A percentile compares a stretch with the other conserved stretches of the same genome.
Evolutionary conservation across 768 basidiomycete species (phyloP).

Genomic region (Trametes gibbosa): DNA sequence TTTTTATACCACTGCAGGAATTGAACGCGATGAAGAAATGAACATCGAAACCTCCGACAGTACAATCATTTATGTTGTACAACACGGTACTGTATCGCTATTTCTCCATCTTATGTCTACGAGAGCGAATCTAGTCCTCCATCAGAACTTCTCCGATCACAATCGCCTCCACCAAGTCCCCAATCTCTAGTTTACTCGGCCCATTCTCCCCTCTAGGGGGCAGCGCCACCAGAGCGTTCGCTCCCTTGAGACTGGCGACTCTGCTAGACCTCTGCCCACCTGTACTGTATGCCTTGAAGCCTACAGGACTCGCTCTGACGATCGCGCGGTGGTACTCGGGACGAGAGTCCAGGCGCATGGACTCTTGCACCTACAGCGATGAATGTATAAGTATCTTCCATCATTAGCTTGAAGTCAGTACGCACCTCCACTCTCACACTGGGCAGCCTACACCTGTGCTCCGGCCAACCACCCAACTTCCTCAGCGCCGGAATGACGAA

Average conservation of each 20-base stretch:
- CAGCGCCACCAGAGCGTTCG: slow-evolving; percentile 75
- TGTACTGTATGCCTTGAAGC: slow-evolving; percentile 70
- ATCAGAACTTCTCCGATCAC: slow-evolving; percentile 65
- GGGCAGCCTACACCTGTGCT: slow-evolving; percentile 52
- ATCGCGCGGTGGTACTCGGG: slow-evolving; percentile 83
- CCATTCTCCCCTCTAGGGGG: slow-evolving; percentile 43
- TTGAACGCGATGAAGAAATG: slow-evolving; percentile 25
- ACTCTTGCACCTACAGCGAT: slow-evolving; percentile 45
- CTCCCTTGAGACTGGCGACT: slow-evolving; percentile 74
- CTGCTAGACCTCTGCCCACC: slow-evolving; percentile 86
- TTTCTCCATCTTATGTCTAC: background rate
- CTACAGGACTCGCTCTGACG: slow-evolving; percentile 42
- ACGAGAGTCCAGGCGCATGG: slow-evolving; percentile 69
- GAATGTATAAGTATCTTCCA: background rate
- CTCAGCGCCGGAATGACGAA: slow-evolving; percentile 83
- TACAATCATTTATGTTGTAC: slow-evolving; percentile 9
- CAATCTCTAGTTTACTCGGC: slow-evolving; percentile 43
- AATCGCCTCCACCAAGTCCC: slow-evolving; percentile 57
- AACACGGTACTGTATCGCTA: slow-evolving; percentile 8
- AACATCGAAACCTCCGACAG: background rate
- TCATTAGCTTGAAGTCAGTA: background rate
- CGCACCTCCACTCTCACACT: slow-evolving; percentile 63
- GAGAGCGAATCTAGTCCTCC: slow-evolving; percentile 9
- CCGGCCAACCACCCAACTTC: slow-evolving; percentile 65
- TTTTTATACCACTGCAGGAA: slow-evolving; percentile 14